Percentiles rank a stretch among this genome's conserved stretches.
Conservation (phyloP, 805 yeast genomes). For the Pichia deserticola region DNA sequence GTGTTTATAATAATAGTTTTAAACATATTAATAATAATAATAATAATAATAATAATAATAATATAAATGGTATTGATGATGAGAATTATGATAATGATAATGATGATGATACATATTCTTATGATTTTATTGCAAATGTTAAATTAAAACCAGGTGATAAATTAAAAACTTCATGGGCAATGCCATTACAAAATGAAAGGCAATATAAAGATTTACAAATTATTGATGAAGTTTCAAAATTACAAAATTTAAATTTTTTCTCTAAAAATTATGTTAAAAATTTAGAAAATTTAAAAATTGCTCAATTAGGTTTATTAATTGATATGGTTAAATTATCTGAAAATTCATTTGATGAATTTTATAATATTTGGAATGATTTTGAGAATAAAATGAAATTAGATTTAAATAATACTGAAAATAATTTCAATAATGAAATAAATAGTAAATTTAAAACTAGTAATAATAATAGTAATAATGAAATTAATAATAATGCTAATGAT, state of each 20-base stretch:
- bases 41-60: constrained; percentile 1
- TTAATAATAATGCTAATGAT: background rate
- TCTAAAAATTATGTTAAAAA: constrained; percentile 44
- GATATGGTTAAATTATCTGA: constrained; percentile 31
- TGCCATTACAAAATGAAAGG: constrained; percentile 61
- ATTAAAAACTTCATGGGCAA: constrained; percentile 48
- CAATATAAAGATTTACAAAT: constrained; percentile 86
- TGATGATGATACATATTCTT: constrained; percentile 6
- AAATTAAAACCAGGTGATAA: constrained; percentile 34
- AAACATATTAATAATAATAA: background rate
- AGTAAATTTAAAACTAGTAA: background rate
- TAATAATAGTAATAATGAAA: background rate
- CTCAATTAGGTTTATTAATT: constrained; percentile 45
- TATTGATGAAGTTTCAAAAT: constrained; percentile 65
- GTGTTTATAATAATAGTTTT: no score
- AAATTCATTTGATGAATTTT: constrained; percentile 24
- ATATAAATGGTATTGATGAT: background rate
- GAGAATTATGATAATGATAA: constrained; percentile 4
- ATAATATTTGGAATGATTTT: constrained; percentile 23
- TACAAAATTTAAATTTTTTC: constrained; percentile 47
- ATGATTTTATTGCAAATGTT: constrained; percentile 6
- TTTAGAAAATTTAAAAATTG: constrained; percentile 42
- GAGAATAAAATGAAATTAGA: constrained; percentile 1
- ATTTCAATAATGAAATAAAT: background rate
- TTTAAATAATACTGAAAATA: no score